Base-by-base conservation (phyloP, 352 stramenopile species). In the Phytophthora cajani region DNA sequence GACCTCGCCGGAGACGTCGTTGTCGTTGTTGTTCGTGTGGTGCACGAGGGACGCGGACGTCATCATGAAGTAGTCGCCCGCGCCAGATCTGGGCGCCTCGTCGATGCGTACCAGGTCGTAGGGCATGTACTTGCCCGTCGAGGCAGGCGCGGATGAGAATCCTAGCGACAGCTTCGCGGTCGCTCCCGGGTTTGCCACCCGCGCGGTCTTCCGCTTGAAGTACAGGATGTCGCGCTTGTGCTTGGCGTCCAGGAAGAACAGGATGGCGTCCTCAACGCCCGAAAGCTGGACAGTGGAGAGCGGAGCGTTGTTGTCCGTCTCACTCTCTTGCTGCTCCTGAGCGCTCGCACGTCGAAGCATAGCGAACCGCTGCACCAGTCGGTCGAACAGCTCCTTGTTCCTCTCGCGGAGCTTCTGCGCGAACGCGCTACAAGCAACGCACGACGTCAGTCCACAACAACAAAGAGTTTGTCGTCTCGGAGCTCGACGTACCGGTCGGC, bases 151-250 rank as follows among this genome's bases (percentile, higher is more conserved):
- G 1, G 58, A 71, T 5, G 74, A 78, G 7, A 87, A 36, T n/a
- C 66, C 75, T 16, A 82, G 62, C 7, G 79, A 77, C 2, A 86
- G 5, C 3, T 65, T 59, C 23, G 55, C 61, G n/a, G 51, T 55
- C 17, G 57, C 40, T 11, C 50, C 49, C 23, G 71, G 21, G 23
- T 57, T 58, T 52, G 17, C 58, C 52, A 17, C 40, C 44, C 53
- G 58, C 9, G 58, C 42, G 3, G 57, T 40, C 17, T 78, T 82
- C 38, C 62, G 73, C 59, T 80, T 79, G 52, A 92, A 91, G 55
- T 91, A 91, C n/a, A 92, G 62, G 9, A 93, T 64, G 51, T 93
- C 84, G 53, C 76, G 78, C n/a, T 72, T 81, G 71, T 92, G 84
- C 59, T 90, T 93, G 46, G 86, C 79, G 19, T 80, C 67, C 60